These are phyloP conservation scores for Cystobasidium slooffiae DNA, from an alignment of 1,284 basidiomycete species.

Conservation along the genomic window DNA sequence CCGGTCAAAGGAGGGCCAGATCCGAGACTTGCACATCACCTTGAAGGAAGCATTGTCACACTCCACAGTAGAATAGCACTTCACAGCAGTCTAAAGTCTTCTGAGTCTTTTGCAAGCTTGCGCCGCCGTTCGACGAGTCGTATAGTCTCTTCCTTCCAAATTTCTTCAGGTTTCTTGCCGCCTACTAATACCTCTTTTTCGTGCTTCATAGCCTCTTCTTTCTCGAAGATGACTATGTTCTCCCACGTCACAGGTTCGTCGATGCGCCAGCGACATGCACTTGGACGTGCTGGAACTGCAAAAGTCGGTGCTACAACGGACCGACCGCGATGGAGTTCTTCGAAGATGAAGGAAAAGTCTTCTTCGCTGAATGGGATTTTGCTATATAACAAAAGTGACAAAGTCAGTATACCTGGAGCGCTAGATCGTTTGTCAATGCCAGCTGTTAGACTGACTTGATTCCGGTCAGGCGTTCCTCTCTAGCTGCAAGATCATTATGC, in stretches of 20 bases:
- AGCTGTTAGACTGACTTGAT: constrained; percentile 45
- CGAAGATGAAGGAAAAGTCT: constrained; percentile 80
- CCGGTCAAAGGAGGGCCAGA: not conserved
- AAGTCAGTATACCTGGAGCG: too few species aligned
- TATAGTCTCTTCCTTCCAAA: constrained; percentile 52
- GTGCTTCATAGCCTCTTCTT: constrained; percentile 67
- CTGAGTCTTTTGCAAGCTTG: constrained; percentile 47
- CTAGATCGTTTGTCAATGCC: not conserved
- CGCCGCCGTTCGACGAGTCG: constrained; percentile 47
- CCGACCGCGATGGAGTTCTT: constrained; percentile 81
- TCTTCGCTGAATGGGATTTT: constrained; percentile 76
- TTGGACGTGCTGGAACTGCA: constrained; percentile 70
- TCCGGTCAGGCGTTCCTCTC: constrained; percentile 70
- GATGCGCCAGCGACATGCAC: constrained; percentile 79
- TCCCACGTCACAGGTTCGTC: constrained; percentile 66
- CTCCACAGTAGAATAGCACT: too few species aligned
- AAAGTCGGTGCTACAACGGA: constrained; percentile 73
- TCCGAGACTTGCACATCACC: too few species aligned
- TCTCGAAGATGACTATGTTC: constrained; percentile 81
- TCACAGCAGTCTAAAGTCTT: constrained; percentile 39
- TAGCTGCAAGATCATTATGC: constrained; percentile 71
- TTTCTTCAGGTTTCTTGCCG: constrained; percentile 46
- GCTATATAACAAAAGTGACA: constrained; percentile 8
- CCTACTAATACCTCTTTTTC: constrained; percentile 49
- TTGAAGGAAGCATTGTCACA: too few species aligned